phyloP scores from a whole-genome alignment of 75 land plant species.

The Gnetum montanum region DNA sequence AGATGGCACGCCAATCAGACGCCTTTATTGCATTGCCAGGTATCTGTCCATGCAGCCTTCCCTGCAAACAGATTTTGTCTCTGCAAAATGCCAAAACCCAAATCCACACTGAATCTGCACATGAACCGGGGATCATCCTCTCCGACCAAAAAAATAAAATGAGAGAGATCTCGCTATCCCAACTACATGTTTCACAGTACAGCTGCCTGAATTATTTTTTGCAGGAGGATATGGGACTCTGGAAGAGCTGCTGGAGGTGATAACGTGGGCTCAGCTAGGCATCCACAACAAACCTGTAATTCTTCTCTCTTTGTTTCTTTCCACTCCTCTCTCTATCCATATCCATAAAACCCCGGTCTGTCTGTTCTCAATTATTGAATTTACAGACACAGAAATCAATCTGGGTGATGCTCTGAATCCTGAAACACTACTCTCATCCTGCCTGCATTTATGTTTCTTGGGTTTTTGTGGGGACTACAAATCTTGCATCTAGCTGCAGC shows the following conservation, averaged over 20 bases:
- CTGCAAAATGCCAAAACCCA: not conserved
- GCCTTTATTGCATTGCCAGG: constrained; percentile 72
- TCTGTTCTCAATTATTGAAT: not conserved
- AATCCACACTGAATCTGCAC: not conserved
- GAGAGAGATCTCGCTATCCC: not conserved
- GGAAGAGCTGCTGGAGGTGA: constrained; percentile 81
- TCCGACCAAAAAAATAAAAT: not conserved
- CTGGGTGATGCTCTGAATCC: not conserved
- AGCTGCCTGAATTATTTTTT: not conserved
- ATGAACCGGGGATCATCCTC: constrained; percentile 11
- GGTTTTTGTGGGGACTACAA: too few species aligned
- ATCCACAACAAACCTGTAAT: constrained; percentile 85
- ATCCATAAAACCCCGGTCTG: not conserved
- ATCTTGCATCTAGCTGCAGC: too few species aligned
- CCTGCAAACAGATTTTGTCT: not conserved
- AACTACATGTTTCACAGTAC: not conserved
- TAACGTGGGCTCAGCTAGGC: constrained; percentile 88
- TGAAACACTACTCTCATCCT: too few species aligned
- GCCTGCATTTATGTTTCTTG: too few species aligned
- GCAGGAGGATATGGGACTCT: constrained; percentile 87
- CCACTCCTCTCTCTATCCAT: not conserved
- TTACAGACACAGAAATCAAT: not conserved
- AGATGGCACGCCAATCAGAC: constrained; percentile 68
- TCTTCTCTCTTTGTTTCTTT: not conserved
- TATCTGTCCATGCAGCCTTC: constrained; percentile 6